Base-by-base conservation (phyloP, 129 eudicot genomes). In the Arctium minus region DNA sequence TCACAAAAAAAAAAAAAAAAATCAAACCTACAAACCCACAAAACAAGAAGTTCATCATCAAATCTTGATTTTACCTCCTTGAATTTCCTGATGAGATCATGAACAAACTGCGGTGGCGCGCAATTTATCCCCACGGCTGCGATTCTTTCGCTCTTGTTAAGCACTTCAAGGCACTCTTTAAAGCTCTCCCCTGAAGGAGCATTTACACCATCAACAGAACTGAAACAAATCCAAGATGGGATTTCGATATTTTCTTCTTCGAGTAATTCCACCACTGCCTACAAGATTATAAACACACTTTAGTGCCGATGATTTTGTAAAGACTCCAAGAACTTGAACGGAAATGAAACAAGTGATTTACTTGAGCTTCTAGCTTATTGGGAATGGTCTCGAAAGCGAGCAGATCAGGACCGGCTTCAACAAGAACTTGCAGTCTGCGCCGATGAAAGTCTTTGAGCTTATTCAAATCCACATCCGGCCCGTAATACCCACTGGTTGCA, bases 381-480 rank as follows among this genome's bases (percentile, higher is more conserved):
- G 97, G 97, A 83, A 92, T 95, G 80, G 98, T 95, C 81, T 95
- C 98, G 74, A 95, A 95, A 56, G 97, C 98, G 70, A 92, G 91
- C 77, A 95, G 30, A 85, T 95, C 98, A 12, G 98, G 90, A 36
- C 97, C 97, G 11, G 97, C 92, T 77, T 87, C 90, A 37, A 90
- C 91, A 4, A 95, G 94, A 91, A 95, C 92, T 86, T 95, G 98
- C 48, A 95, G 79, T 68, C 98, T 84, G 1, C 97, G 93, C 35
- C 97, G 83, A 81, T 92, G 98, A 42, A 95, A 95, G 78, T 95
- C 97, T 88, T 95, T 95, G 22, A 95, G 90, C 82, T 91, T 91
- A 42, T 88, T 88, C 79, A 90, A 22, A 62, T 80, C 90, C 40
- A 95, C 92, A 80, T 83, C 33, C 4, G 87, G 33, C 12, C 97